Evolutionary conservation across 805 yeast species (phyloP), one percentile per base, ranked within the genome.

Genomic region (Komagataella pseudopastoris): DNA sequence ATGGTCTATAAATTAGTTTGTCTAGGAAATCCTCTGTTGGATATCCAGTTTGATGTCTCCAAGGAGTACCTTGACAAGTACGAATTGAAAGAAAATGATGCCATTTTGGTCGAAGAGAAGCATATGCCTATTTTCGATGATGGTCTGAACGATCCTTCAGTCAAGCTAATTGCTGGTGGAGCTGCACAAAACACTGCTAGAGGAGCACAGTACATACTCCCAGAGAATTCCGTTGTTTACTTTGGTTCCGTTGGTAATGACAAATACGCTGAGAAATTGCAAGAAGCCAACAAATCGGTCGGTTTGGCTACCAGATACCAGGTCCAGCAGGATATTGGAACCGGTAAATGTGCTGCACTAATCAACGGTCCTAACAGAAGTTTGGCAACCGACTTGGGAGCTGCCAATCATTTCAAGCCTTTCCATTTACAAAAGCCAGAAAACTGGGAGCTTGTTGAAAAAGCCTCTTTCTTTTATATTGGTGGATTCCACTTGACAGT

Each of bases 401-500:
- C 99, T 60, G 99, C 99, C 59, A 93, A 93, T 76, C 95, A 88
- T 70, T 93, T 89, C 83, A 85, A 85, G 64, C 83, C 91, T 50
- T 79, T 79, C 53, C 98, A 93, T 70, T 78, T 93, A 65, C 82
- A 87, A 64, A 78, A 78, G 64, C 87, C 95, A 57, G 95, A 85
- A 70, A 88, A 90, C 77, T 90, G 97, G 96, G 72, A 71, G 57
- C 71, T 74, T 54, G 96, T 93, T 55, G 89, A 88, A 70, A 74
- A 72, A 50, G 98, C 91, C 55, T 75, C 81, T 67, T 76, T 74
- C 62, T 93, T 72, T 76, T 93, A 93, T 78, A 85, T 93, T 64
- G 99, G 98, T 63, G 99, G 99, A n/a, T 93, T 83, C 88, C 99
- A 93, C 71, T 78, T 93, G 71, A 93, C 99, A 53, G 99, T 93